Evolutionary conservation across 169 alveolate species (phyloP).

Genomic region (Cryptosporidium ryanae): DNA sequence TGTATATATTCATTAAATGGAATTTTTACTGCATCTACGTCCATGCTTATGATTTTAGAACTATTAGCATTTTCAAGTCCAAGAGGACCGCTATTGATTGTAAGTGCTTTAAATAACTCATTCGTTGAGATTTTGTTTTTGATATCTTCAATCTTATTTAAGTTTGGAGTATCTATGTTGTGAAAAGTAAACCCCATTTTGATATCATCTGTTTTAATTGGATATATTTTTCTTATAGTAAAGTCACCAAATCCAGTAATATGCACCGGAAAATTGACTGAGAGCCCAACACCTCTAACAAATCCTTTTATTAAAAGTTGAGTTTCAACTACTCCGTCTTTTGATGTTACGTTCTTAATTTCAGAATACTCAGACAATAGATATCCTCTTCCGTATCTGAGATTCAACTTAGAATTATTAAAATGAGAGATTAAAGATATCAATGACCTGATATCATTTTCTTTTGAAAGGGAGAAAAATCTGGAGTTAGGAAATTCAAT

Average conservation of each 20-base stretch:
- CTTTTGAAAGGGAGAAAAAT: conserved; percentile 68
- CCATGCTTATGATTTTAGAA: conserved; percentile 54
- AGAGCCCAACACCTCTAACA: conserved; percentile 80
- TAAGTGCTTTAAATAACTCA: background rate
- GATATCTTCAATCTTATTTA: too few species aligned
- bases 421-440: conserved; percentile 17
- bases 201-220: background rate
- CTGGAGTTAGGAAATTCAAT: conserved; percentile 82
- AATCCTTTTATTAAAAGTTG: conserved; percentile 80
- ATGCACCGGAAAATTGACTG: conserved; percentile 81
- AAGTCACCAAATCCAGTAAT: conserved; percentile 85
- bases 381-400: conserved; percentile 76
- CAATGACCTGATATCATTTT: conserved; percentile 32
- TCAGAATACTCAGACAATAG: conserved; percentile 62
- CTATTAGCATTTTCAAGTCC: conserved; percentile 76
- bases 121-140: conserved; percentile 2
- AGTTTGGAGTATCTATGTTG: background rate
- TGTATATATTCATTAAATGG: background rate
- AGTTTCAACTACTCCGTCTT: conserved; percentile 50
- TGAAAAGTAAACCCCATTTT: background rate
- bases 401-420: conserved; percentile 63
- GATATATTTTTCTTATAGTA: conserved; percentile 69
- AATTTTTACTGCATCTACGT: conserved; percentile 79
- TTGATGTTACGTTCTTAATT: conserved; percentile 1
- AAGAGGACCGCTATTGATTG: conserved; percentile 46